Percentiles rank a stretch among this genome's conserved stretches.
Evolutionary conservation across 148 eudicot species (phyloP).

Genomic region (Amaranthus hypochondriacus): DNA sequence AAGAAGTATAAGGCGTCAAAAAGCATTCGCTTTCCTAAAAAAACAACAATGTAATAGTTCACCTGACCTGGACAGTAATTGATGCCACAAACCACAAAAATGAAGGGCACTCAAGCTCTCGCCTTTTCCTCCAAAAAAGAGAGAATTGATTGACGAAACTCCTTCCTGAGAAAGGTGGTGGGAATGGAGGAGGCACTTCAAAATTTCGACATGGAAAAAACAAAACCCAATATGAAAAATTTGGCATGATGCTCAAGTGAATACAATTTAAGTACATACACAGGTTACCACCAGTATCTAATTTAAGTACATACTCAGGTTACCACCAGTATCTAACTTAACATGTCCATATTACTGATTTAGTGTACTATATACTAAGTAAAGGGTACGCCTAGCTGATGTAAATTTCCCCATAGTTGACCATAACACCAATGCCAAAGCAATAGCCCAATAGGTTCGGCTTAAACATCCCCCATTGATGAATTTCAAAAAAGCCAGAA

Average conservation of each 20-base stretch:
- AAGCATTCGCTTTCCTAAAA: neutral
- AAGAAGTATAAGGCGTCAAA: constrained; percentile 8
- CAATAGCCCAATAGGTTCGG: neutral
- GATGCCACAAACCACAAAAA: constrained; percentile 64
- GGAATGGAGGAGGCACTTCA: constrained; percentile 95
- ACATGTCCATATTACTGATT: neutral
- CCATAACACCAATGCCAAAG: neutral
- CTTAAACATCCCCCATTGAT: too few relatives aligned
- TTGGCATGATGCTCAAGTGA: constrained; percentile 35
- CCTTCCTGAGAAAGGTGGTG: constrained; percentile 86
- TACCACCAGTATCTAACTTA: neutral
- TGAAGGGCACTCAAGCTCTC: constrained; percentile 78
- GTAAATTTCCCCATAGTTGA: neutral
- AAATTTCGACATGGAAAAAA: constrained; percentile 39
- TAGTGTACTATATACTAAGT: neutral
- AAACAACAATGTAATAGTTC: constrained; percentile 5
- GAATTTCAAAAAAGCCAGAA: too few relatives aligned
- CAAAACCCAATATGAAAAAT: constrained; percentile 27
- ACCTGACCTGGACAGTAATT: constrained; percentile 57
- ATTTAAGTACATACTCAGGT: constrained; percentile 8
- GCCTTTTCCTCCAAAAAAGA: constrained; percentile 54
- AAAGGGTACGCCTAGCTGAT: neutral
- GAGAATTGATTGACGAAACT: constrained; percentile 49
- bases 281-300: neutral
- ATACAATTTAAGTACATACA: constrained; percentile 25